Evolutionary conservation across 106 monocot species (phyloP).

Genomic region (Iris macrosiphon): DNA sequence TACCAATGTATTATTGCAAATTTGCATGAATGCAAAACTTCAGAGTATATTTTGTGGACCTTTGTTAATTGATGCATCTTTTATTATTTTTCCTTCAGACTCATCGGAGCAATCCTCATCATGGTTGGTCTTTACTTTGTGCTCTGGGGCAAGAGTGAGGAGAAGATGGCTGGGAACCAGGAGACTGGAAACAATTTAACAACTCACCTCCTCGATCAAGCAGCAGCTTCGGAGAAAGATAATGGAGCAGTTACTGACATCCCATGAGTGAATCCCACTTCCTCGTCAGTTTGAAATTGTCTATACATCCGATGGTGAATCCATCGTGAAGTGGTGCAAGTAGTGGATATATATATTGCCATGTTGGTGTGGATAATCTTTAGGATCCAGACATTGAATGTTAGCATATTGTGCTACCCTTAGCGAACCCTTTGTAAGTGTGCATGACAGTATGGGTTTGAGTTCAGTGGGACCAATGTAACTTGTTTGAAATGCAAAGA

Average conservation of each 20-base stretch:
- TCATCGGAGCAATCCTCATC: constrained; percentile 16
- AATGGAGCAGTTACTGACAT: constrained; percentile 2
- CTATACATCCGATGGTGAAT: not conserved
- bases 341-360: not conserved
- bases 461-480: too few species aligned
- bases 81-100: constrained; percentile 1
- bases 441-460: too few species aligned
- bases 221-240: constrained; percentile 1
- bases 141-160: constrained; percentile 14
- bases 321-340: too few species aligned
- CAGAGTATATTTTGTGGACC: too few species aligned
- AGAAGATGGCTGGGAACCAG: constrained; percentile 5
- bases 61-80: too few species aligned
- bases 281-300: not conserved
- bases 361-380: not conserved
- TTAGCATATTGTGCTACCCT: not conserved
- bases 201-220: constrained; percentile 8
- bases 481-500: too few species aligned
- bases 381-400: not conserved
- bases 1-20: too few species aligned
- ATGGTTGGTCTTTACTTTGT: constrained; percentile 15
- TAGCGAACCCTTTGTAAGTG: too few species aligned
- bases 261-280: not conserved
- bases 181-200: not conserved
- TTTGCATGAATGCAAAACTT: too few species aligned